Base-by-base conservation (phyloP, 176 grass and related monocot genomes). In the Carex scoparia region DNA sequence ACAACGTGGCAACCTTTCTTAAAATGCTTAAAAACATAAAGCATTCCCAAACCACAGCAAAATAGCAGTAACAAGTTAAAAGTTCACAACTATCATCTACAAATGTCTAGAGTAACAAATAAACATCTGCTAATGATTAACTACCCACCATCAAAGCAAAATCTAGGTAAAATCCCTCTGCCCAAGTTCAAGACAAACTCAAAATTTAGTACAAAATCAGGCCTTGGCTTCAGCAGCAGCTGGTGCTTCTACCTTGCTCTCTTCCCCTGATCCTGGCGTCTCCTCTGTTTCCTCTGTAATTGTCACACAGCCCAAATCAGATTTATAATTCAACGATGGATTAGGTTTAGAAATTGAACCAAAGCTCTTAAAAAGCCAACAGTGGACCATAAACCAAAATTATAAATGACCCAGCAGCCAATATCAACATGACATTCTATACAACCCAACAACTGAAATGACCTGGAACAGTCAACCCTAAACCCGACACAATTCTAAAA, bases 21-120 rank as follows among this genome's bases (percentile, higher is more conserved):
- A 33, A 13, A 30, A 13, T 65, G 10, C 9, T 13, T 65, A 65
- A 65, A 65, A 65, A 11, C 63, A 65, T 2, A 13, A 46, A 46
- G 7, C 4, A 6, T 48, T 77, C 15, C 6, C n/a, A 74, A 74
- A 46, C 44, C 44, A 51, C 10, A 51, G 19, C n/a, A 74, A 30
- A 77, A 28, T 15, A 54, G 4, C 23, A 55, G 5, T 18, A 9
- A 56, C 14, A 56, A 54, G 30, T 55, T 49, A 46, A 49, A 49
- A 73, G 69, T 30, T 55, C 72, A 77, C 48, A 55, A 46, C 72
- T 76, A 76, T 55, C 44, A 76, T 77, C 73, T 56, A 77, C 73
- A 30, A 55, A 13, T 1, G 72, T 77, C 49, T 77, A 55, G n/a
- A 62, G 27, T 77, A 54, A 16, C 73, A 56, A 56, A 77, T 1